These are phyloP conservation scores for Ceratocystis huliohia DNA, from an alignment of 2,329 filamentous ascomycete genomes.

Conservation along the genomic window DNA sequence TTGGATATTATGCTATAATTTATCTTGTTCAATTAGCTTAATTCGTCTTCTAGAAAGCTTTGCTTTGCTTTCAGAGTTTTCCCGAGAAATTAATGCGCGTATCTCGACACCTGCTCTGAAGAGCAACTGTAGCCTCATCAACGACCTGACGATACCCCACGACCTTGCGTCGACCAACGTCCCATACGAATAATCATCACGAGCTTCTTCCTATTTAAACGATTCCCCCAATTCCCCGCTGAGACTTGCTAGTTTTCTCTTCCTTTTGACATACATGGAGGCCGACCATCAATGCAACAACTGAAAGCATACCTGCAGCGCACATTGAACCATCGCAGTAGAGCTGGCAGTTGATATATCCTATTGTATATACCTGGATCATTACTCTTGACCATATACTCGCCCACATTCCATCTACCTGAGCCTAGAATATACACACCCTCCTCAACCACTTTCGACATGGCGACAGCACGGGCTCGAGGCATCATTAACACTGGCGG, in stretches of 20 bases:
- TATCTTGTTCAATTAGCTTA: background rate
- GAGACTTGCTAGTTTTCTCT: too few species aligned
- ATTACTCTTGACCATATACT: background rate
- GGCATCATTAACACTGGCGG: conserved; percentile 26
- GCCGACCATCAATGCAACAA: background rate
- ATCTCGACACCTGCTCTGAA: background rate
- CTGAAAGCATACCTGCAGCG: background rate
- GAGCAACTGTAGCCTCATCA: too few species aligned
- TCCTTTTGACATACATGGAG: background rate
- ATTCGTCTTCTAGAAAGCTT: background rate
- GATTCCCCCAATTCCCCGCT: background rate
- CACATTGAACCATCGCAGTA: background rate
- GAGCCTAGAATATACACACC: background rate
- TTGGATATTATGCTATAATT: background rate
- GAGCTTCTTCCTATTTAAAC: background rate
- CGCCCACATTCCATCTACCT: background rate
- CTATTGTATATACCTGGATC: background rate
- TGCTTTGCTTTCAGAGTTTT: background rate
- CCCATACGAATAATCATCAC: too few species aligned
- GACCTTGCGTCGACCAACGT: background rate
- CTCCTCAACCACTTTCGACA: background rate
- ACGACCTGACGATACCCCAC: background rate
- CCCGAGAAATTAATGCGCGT: background rate
- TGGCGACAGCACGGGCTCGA: conserved; percentile 25
- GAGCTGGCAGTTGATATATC: background rate